A percentile compares a stretch with the other conserved stretches of the same genome.
These are phyloP conservation scores for Dalbergia oliveri DNA, from an alignment of 306 rosid genomes.

Conservation along the genomic window DNA sequence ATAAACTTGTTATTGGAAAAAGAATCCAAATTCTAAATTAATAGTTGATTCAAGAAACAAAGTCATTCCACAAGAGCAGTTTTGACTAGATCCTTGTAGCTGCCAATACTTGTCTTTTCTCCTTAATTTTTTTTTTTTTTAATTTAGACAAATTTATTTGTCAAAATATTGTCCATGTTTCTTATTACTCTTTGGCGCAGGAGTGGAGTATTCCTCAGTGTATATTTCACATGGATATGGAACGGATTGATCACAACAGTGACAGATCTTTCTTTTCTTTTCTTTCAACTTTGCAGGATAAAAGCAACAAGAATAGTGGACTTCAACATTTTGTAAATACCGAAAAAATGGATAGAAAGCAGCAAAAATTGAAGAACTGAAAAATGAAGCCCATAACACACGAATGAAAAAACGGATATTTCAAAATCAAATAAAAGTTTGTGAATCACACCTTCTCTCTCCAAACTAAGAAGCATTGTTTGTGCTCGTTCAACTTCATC, in stretches of 20 bases:
- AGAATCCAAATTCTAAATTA: background rate
- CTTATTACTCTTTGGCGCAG: background rate
- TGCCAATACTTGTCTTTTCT: background rate
- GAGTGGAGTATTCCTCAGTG: slow-evolving; percentile 2
- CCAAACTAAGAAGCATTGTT: slow-evolving; percentile 60
- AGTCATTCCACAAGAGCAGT: background rate
- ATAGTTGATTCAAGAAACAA: background rate
- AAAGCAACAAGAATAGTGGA: too few species aligned
- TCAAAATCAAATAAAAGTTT: slow-evolving; percentile 36
- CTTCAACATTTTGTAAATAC: too few species aligned
- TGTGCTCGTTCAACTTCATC: slow-evolving; percentile 70
- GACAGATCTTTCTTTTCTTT: too few species aligned
- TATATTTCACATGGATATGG: slow-evolving; percentile 22
- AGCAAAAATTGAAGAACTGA: slow-evolving; percentile 9
- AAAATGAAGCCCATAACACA: background rate
- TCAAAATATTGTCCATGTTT: slow-evolving; percentile 4
- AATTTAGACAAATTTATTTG: background rate
- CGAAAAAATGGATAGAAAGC: background rate
- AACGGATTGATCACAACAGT: background rate
- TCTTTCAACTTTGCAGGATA: too few species aligned
- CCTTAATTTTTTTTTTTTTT: background rate
- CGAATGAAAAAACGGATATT: slow-evolving; percentile 24
- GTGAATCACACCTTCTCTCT: slow-evolving; percentile 60
- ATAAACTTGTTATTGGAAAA: background rate
- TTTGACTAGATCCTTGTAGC: background rate